These are phyloP conservation scores for Penicillium odoratum DNA, from an alignment of 495 filamentous ascomycete genomes.

Conservation along the genomic window DNA sequence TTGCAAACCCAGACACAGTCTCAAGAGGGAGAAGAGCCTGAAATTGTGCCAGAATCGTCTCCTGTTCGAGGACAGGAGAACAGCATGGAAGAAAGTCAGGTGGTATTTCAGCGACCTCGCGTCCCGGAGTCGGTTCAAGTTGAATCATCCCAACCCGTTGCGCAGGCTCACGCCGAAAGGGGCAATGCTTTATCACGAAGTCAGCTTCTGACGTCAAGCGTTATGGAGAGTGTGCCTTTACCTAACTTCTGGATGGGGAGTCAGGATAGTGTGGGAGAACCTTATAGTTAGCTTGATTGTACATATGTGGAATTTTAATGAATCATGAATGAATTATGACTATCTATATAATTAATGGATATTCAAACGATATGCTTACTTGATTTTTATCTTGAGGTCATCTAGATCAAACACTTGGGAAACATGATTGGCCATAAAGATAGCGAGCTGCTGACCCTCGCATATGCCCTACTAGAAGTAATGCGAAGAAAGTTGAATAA, in stretches of 20 bases:
- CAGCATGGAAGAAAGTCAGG: conserved; percentile 9
- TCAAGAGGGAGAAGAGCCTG: conserved; percentile 31
- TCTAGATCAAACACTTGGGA: not conserved
- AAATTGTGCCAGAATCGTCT: conserved; percentile 47
- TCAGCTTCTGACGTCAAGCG: conserved; percentile 45
- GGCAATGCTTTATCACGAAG: conserved; percentile 34
- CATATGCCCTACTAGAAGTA: not conserved
- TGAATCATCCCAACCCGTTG: conserved; percentile 46
- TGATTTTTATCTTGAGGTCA: not conserved
- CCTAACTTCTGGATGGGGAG: conserved; percentile 43
- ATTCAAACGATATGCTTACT: not conserved
- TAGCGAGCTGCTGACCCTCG: not conserved
- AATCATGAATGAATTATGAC: conserved; percentile 24
- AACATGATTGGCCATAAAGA: not conserved
- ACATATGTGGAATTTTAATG: conserved; percentile 15
- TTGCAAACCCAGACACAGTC: conserved; percentile 27
- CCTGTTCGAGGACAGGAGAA: conserved; percentile 26
- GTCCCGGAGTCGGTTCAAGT: conserved; percentile 39
- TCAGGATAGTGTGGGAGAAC: conserved; percentile 47
- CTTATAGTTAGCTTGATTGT: conserved; percentile 35
- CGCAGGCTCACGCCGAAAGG: conserved; percentile 23
- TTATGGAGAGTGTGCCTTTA: conserved; percentile 49
- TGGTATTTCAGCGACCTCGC: conserved; percentile 22
- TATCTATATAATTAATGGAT: not conserved
- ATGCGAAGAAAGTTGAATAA: not conserved